Evolutionary conservation across 179 eudicot species (phyloP).

Genomic region (Gypsophila paniculata): DNA sequence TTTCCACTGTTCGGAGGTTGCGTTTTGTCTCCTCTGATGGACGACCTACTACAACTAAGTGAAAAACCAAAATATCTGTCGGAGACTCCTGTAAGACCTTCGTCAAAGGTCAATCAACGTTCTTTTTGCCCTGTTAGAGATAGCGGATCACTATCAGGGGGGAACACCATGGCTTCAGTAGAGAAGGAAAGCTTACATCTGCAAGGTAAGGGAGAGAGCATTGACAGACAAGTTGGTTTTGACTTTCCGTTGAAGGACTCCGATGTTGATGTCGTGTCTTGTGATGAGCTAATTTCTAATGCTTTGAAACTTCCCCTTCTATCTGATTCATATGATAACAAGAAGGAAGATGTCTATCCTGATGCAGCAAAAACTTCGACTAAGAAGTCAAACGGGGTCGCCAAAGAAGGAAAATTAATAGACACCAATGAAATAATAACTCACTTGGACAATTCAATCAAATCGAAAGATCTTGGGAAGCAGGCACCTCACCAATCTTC

Average conservation of each 20-base stretch:
- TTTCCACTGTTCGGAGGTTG: conserved; percentile 44
- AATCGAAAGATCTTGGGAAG: conserved; percentile 30
- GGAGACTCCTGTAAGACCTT: conserved; percentile 31
- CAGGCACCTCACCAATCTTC: conserved; percentile 27
- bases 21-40: conserved; percentile 73
- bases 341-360: conserved; percentile 31
- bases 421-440: conserved; percentile 27
- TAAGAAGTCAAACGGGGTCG: conserved; percentile 41
- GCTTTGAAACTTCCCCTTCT: conserved; percentile 77
- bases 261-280: conserved; percentile 39
- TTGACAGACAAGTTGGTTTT: conserved; percentile 15
- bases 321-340: conserved; percentile 36
- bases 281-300: conserved; percentile 63
- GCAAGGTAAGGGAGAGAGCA: conserved; percentile 31
- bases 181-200: conserved; percentile 32
- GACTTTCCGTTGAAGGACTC: conserved; percentile 35
- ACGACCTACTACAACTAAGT: conserved; percentile 43
- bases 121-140: conserved; percentile 30
- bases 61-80: conserved; percentile 40
- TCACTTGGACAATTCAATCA: conserved; percentile 6
- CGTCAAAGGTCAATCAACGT: conserved; percentile 31
- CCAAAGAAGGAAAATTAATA: conserved; percentile 27
- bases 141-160: conserved; percentile 31
- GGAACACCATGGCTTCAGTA: conserved; percentile 30
- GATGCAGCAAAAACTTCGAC: conserved; percentile 29